These are phyloP conservation scores for Centrapalus pauciflorus DNA, from an alignment of 129 eudicot species.

Conservation along the genomic window DNA sequence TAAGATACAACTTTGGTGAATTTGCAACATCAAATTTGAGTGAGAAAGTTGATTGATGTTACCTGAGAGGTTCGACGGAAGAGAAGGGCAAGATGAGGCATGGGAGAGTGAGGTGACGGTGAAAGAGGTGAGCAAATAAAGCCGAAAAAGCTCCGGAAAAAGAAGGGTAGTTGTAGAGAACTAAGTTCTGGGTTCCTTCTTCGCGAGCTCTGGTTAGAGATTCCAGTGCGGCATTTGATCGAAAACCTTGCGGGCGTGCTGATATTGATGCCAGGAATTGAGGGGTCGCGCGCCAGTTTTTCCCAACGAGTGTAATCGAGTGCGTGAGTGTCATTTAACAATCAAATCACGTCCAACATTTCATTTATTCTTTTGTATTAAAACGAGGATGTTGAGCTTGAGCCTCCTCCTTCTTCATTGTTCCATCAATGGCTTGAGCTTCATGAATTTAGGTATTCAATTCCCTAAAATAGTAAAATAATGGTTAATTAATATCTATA, in stretches of 20 bases:
- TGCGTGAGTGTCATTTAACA: constrained; percentile 7
- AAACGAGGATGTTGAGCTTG: not conserved
- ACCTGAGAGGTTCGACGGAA: constrained; percentile 74
- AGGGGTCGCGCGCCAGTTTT: not conserved
- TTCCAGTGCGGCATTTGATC: constrained; percentile 81
- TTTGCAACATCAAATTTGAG: not conserved
- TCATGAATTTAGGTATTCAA: too few relatives aligned
- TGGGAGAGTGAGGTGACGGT: constrained; percentile 59
- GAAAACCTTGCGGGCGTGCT: constrained; percentile 43
- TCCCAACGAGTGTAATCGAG: not conserved
- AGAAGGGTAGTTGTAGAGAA: constrained; percentile 84
- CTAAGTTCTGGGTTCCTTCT: constrained; percentile 43
- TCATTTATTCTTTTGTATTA: not conserved
- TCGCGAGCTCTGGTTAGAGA: constrained; percentile 56
- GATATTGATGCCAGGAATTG: not conserved
- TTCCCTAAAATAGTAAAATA: too few relatives aligned
- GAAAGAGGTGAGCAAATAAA: constrained; percentile 68
- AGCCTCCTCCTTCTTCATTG: too few relatives aligned
- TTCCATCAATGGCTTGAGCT: too few relatives aligned
- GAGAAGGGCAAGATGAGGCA: constrained; percentile 85
- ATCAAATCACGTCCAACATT: not conserved
- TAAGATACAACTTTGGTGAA: not conserved
- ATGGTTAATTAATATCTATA: too few relatives aligned
- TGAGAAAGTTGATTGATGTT: not conserved
- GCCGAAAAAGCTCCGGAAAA: constrained; percentile 86